Base-by-base conservation (phyloP, 495 filamentous ascomycete genomes). In the Friedmanniomyces simplex region DNA sequence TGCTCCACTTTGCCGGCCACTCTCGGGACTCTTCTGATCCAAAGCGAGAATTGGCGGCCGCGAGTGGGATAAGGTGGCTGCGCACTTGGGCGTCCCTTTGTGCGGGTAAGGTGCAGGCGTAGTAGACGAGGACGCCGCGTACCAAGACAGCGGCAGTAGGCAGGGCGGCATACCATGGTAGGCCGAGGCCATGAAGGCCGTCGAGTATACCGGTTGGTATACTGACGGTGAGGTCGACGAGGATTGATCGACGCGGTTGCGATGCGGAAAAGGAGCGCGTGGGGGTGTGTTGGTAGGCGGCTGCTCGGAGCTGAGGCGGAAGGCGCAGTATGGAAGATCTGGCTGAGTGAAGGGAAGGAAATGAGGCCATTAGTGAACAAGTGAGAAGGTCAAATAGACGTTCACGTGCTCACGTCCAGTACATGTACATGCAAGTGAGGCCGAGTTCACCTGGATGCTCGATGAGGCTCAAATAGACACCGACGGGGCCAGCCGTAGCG, bases 131-230 rank as follows among this genome's bases (percentile, higher is more conserved):
- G 30, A 76, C 18, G 48, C 57, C 72, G 54, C 83, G 82, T 49
- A 91, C 71, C 47, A 79, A 37, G 2, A 89, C 52, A 1, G 88
- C 85, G 0, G 86, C 75, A 53, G 87, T 73, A 0, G 89, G 89
- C 52, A 95, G 79, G 25, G 81, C 77, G 10, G 79, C 63, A 48
- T 69, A 81, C 89, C 89, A 95, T 58, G 88, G 79, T 2, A 86
- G 76, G 46, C 74, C 72, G 25, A 78, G 79, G 61, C 72, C 14
- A 30, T 93, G 89, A 1, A 91, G 63, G 43, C 69, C 63, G n/a
- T 82, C 71, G 50, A 93, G 72, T 43, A 83, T 63, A 50, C 70
- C 63, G 32, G 83, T 75, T 18, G 85, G 77, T 57, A 70, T 63
- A 34, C 76, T 67, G 45, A 84, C 51, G 32, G 73, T 68, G 21